Evolutionary conservation across 129 eudicot species (phyloP).

Genomic region (Flaveria linearis): DNA sequence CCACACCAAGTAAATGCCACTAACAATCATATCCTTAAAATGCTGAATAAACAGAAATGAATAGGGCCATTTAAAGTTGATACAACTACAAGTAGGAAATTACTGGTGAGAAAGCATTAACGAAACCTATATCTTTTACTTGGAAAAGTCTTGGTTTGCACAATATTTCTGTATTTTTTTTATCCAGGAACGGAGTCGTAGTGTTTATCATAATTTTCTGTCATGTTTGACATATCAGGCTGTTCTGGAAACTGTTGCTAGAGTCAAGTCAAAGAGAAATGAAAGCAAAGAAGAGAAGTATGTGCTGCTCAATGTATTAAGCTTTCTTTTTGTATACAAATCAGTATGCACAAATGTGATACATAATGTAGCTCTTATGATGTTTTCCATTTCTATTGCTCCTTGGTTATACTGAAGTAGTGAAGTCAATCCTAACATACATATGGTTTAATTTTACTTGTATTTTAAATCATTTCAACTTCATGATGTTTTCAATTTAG

Average conservation of each 20-base stretch:
- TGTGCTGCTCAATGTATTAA: slow-evolving; percentile 31
- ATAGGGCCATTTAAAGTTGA: not conserved
- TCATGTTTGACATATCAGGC: slow-evolving; percentile 59
- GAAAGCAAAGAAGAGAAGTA: slow-evolving; percentile 92
- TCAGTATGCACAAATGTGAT: slow-evolving; percentile 1
- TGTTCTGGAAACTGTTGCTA: slow-evolving; percentile 92
- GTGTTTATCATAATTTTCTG: slow-evolving; percentile 10
- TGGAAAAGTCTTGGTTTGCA: not conserved
- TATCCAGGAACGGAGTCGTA: not conserved
- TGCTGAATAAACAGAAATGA: not conserved
- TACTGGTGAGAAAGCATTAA: not conserved
- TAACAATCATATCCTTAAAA: slow-evolving; percentile 8
- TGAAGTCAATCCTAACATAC: slow-evolving; percentile 13
- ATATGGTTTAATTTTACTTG: slow-evolving; percentile 20
- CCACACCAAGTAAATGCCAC: slow-evolving; percentile 13
- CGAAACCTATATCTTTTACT: not conserved
- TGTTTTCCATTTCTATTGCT: slow-evolving; percentile 16
- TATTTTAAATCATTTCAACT: slow-evolving; percentile 73
- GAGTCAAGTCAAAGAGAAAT: slow-evolving; percentile 89
- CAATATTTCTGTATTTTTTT: not conserved
- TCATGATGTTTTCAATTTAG: slow-evolving; percentile 86
- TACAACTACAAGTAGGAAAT: not conserved
- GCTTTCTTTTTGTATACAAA: not conserved
- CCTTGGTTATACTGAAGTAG: slow-evolving; percentile 12
- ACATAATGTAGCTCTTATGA: slow-evolving; percentile 10